Conservation (phyloP, 176 grass and related monocot genomes). For the Thalia dealbata region DNA sequence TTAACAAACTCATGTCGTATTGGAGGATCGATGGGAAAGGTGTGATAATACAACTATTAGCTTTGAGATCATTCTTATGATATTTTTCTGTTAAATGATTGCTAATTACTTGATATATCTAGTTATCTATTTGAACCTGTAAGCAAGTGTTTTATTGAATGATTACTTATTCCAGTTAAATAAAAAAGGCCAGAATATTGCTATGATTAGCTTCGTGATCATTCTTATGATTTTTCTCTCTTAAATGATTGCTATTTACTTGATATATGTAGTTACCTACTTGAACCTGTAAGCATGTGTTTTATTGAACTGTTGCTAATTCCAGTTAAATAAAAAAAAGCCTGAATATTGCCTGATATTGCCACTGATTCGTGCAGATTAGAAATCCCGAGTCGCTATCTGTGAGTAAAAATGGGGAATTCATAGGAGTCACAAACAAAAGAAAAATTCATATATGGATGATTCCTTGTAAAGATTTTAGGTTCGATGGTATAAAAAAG, state of each 20-base stretch:
- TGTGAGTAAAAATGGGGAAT: slow-evolving; percentile 53
- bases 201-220: neutral
- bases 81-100: neutral
- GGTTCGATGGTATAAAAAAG: slow-evolving; percentile 49
- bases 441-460: slow-evolving; percentile 65
- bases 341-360: neutral
- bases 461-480: slow-evolving; percentile 49
- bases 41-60: slow-evolving; percentile 15
- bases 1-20: slow-evolving; percentile 44
- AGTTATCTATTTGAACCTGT: neutral
- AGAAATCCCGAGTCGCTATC: slow-evolving; percentile 40
- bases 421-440: slow-evolving; percentile 56
- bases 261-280: neutral
- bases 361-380: slow-evolving; percentile 42
- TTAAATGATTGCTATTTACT: neutral
- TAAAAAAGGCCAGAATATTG: too few species aligned
- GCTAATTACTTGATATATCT: neutral
- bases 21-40: slow-evolving; percentile 44
- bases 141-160: neutral
- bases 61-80: neutral
- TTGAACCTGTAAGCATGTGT: neutral
- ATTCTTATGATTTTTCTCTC: neutral
- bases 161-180: neutral
- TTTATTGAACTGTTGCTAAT: neutral
- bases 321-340: neutral